Evolutionary conservation across 129 eudicot genomes (phyloP), one percentile per base, ranked within the genome.

Genomic region (Tagetes patula): DNA sequence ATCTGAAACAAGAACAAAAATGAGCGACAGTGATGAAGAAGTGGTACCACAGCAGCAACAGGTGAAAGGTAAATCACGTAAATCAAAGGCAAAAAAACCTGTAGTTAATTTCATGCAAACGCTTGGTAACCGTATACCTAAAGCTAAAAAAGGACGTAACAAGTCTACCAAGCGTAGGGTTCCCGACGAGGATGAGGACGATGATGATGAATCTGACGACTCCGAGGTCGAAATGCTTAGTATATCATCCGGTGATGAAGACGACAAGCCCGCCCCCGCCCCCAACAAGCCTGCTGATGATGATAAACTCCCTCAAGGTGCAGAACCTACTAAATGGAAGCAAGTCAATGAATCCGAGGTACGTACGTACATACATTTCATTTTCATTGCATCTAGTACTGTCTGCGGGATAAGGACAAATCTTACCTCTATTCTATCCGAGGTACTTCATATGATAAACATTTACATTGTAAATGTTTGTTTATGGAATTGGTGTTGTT

Each of bases 171-270:
- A 81, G 55, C 30, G 43, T 53, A 41, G 65, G 42, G 56, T 62
- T 41, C 67, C 85, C 42, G 74, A 58, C 4, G 64, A 76, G 72
- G 96, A 20, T 20, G 27, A 20, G 27, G 27, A 20, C 27, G 27
- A 20, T 20, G 27, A 20, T 20, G 27, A 20, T 20, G 27, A 88
- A 9, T 86, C 78, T 4, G 96, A 89, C 86, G 97, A 91, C 64
- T 86, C 90, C 8, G 97, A 91, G 77, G 91, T 87, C 4, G 98
- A 92, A 75, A 77, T 92, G 96, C 85, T 92, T 71, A 89, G 98
- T 70, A 92, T 92, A 31, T 92, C 98, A n/a, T 92, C 98, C 0
- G 98, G 90, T 0, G 98, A 92, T 54, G 98, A 92, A 79, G 98
- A 89, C 71, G 90, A 20, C 27, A 20, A 20, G 27, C 27, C 27